These are phyloP conservation scores for Cenchrus fungigraminus DNA, from an alignment of 176 grass and related monocot genomes.

Conservation along the genomic window DNA sequence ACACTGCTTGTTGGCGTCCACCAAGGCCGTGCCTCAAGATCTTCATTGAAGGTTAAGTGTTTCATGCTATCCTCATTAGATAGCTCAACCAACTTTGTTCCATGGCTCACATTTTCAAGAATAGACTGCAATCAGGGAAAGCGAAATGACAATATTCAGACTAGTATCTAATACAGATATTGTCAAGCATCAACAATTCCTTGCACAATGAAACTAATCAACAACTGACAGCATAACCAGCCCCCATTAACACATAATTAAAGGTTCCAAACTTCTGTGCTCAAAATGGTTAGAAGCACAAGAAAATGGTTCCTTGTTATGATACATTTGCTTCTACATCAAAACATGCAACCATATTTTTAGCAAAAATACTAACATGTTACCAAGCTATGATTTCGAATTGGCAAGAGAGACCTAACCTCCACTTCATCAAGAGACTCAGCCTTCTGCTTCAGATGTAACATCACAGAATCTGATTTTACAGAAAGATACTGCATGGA, in stretches of 20 bases:
- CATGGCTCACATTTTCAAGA: slow-evolving; percentile 66
- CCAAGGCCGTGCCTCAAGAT: slow-evolving; percentile 86
- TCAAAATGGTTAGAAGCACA: slow-evolving; percentile 2
- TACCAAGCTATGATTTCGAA: background rate
- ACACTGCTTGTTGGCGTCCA: slow-evolving; percentile 77
- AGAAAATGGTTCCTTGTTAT: background rate
- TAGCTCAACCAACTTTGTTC: slow-evolving; percentile 71
- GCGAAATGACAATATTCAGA: slow-evolving; percentile 25
- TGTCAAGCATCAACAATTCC: background rate
- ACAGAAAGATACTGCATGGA: slow-evolving; percentile 78
- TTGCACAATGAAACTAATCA: slow-evolving; percentile 19
- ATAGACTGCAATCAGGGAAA: slow-evolving; percentile 52
- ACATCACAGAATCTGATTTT: slow-evolving; percentile 71
- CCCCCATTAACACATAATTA: background rate
- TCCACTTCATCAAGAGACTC: slow-evolving; percentile 80
- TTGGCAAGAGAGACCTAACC: slow-evolving; percentile 49
- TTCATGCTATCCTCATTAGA: slow-evolving; percentile 73
- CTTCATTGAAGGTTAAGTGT: slow-evolving; percentile 81
- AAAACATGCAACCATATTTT: background rate
- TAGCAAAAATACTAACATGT: slow-evolving; percentile 26
- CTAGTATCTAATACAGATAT: background rate
- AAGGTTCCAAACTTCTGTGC: background rate
- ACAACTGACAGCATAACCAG: slow-evolving; percentile 7
- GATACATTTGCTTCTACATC: slow-evolving; percentile 7
- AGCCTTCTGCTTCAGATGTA: slow-evolving; percentile 82